Base-by-base conservation (phyloP, 306 rosid genomes). In the Begonia loranthoides region DNA sequence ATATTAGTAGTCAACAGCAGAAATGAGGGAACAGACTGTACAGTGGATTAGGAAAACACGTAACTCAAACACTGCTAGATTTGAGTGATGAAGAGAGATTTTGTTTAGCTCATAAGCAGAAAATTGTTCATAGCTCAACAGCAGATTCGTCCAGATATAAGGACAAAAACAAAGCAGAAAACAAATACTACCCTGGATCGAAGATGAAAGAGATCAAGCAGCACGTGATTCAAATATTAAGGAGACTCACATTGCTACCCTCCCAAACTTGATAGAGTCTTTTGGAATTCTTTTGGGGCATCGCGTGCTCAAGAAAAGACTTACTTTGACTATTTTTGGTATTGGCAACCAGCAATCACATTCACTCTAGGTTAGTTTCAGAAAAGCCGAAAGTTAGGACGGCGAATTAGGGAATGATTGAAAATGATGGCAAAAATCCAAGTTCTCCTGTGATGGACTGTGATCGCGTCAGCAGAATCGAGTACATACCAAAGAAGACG, bases 261-360 rank as follows among this genome's bases (percentile, higher is more conserved):
- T 78, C 76, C 95, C 97, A 90, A 50, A 72, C 92, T 82, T 85
- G 79, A 68, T 90, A 85, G 46, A 90, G 77, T 65, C 97, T 82
- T 59, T 48, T 69, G 63, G 75, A 68, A 39, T 64, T 38, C 46
- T 72, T 59, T 24, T 56, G 77, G 54, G 51, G 62, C 74, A 66
- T 70, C 47, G 22, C 60, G 44, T 41, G 48, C 46, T 68, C 57
- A 53, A 54, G 57, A 62, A 59, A 70, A 19, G 69, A 56, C 61
- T 76, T 70, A 63, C 82, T 67, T 67, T 52, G 47, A 66, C 68
- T 70, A 55, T 41, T 9, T 54, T 56, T 60, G 60, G 9, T 15
- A 8, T 28, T 14, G 49, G 9, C 11, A 47, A 2, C 12, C 36
- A 45, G 2, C 10, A 4, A 58, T 19, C 22, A 19, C 22, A 4